Conservation (phyloP, 2,329 filamentous ascomycete genomes). For the Cladophialophora exuberans region DNA sequence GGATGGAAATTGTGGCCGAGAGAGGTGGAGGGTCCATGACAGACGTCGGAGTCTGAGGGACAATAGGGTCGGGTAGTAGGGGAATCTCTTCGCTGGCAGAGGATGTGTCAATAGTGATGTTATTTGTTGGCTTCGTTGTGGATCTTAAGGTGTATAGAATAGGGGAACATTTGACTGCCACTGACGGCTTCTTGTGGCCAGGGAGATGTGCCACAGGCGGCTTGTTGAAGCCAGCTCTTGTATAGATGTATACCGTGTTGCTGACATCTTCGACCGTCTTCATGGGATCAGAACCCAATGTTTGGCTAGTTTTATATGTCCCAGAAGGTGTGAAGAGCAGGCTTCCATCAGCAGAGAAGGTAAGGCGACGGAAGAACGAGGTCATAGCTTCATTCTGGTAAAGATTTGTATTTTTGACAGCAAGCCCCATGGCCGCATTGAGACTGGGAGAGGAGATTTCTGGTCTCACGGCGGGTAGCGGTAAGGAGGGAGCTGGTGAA, state of each 20-base stretch:
- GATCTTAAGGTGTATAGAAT: conserved; percentile 81
- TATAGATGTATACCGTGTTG: conserved; percentile 99
- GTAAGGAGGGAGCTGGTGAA: conserved; percentile 91
- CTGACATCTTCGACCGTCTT: conserved; percentile 83
- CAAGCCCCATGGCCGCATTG: conserved; percentile 59
- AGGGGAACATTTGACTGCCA: conserved; percentile 93
- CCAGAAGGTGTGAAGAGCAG: conserved; percentile 91
- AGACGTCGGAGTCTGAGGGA: conserved; percentile 60
- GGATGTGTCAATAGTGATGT: conserved; percentile 94
- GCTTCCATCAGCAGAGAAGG: conserved; percentile 94
- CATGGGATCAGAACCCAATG: conserved; percentile 65
- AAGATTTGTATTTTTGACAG: conserved; percentile 81
- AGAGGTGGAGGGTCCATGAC: conserved; percentile 82
- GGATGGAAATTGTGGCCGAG: conserved; percentile 51
- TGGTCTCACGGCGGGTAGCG: conserved; percentile 92
- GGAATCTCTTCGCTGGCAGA: conserved; percentile 80
- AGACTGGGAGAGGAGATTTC: conserved; percentile 80
- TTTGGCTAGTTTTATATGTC: conserved; percentile 83
- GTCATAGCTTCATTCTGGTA: conserved; percentile 97
- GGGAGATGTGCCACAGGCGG: conserved; percentile 93
- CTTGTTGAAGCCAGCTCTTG: conserved; percentile 92
- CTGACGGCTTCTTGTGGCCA: conserved; percentile 96
- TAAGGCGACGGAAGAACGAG: conserved; percentile 91
- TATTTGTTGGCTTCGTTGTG: conserved; percentile 69
- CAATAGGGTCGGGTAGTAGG: conserved; percentile 78